Conservation (phyloP, 768 basidiomycete genomes). For the Kockovaella imperatae region DNA sequence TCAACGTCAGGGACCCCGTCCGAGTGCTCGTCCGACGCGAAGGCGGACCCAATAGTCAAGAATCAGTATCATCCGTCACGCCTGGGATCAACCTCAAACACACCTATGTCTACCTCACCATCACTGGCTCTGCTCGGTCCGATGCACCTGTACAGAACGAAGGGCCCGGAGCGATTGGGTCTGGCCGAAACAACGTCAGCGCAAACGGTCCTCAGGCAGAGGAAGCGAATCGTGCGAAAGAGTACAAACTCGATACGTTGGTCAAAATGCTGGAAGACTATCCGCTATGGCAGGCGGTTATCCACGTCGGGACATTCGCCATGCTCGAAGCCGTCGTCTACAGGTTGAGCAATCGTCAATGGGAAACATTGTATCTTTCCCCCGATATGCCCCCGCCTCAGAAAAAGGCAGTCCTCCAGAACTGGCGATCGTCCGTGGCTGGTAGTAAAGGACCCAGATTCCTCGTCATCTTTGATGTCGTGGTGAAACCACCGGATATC, state of each 20-base stretch:
- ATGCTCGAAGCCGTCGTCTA: slow-evolving; percentile 50
- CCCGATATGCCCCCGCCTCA: slow-evolving; percentile 26
- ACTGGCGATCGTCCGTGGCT: slow-evolving; percentile 69
- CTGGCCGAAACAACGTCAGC: slow-evolving; percentile 57
- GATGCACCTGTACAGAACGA: slow-evolving; percentile 52
- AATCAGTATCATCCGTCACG: slow-evolving; percentile 38
- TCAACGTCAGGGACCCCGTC: slow-evolving; percentile 91
- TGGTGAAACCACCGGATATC: slow-evolving; percentile 81
- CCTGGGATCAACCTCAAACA: slow-evolving; percentile 58
- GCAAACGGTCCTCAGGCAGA: slow-evolving; percentile 13
- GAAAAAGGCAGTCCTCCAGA: slow-evolving; percentile 19
- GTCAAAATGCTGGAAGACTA: slow-evolving; percentile 63
- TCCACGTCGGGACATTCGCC: slow-evolving; percentile 38
- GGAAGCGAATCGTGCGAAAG: slow-evolving; percentile 42
- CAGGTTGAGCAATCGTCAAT: slow-evolving; percentile 72
- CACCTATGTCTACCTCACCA: slow-evolving; percentile 91
- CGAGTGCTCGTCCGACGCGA: slow-evolving; percentile 87
- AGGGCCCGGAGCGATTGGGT: slow-evolving; percentile 74
- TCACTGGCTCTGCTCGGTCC: slow-evolving; percentile 61
- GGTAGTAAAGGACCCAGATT: slow-evolving; percentile 50
- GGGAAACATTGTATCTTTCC: slow-evolving; percentile 59
- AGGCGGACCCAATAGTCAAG: slow-evolving; percentile 40
- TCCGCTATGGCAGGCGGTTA: slow-evolving; percentile 44
- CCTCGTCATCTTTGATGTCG: slow-evolving; percentile 87
- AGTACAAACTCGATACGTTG: slow-evolving; percentile 59